A percentile compares a stretch with the other conserved stretches of the same genome.
These are phyloP conservation scores for Trichoderma erinaceum DNA, from an alignment of 495 filamentous ascomycete species.

Conservation along the genomic window DNA sequence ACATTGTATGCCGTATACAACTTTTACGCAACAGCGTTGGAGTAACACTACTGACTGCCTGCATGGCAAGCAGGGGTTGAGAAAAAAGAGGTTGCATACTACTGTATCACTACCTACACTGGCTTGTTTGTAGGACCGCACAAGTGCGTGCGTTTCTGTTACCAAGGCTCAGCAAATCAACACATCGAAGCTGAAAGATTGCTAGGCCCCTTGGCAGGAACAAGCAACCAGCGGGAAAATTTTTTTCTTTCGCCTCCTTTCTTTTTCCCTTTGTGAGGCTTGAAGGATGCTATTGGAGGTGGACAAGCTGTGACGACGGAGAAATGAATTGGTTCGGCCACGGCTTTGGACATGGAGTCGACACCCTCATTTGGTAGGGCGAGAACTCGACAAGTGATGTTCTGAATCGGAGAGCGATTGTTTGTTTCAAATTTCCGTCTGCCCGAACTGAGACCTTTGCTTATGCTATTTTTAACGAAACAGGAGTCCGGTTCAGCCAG, in stretches of 20 bases:
- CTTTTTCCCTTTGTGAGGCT: neutral
- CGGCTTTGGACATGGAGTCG: neutral
- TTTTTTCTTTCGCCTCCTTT: neutral
- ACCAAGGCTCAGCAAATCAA: neutral
- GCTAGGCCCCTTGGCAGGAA: neutral
- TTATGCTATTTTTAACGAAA: too few relatives aligned
- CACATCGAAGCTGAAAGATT: neutral
- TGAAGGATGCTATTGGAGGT: neutral
- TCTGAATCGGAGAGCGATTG: too few relatives aligned
- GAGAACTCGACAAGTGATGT: neutral
- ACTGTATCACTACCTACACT: neutral
- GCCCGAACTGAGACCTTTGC: neutral
- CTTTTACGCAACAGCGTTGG: too few relatives aligned
- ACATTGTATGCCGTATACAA: too few relatives aligned
- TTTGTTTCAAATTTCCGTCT: neutral
- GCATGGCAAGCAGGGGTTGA: too few relatives aligned
- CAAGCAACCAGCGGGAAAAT: neutral
- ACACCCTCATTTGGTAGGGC: too few relatives aligned
- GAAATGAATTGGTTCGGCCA: neutral
- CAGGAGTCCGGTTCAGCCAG: too few relatives aligned
- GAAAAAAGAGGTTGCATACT: conserved; percentile 4
- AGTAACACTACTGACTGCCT: too few relatives aligned
- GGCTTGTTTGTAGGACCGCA: neutral
- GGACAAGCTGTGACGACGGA: neutral
- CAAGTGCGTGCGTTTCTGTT: neutral